Percentiles rank a stretch among this genome's conserved stretches.
phyloP scores from a whole-genome alignment of 345 rosid genomes.

The Laguncularia racemosa region DNA sequence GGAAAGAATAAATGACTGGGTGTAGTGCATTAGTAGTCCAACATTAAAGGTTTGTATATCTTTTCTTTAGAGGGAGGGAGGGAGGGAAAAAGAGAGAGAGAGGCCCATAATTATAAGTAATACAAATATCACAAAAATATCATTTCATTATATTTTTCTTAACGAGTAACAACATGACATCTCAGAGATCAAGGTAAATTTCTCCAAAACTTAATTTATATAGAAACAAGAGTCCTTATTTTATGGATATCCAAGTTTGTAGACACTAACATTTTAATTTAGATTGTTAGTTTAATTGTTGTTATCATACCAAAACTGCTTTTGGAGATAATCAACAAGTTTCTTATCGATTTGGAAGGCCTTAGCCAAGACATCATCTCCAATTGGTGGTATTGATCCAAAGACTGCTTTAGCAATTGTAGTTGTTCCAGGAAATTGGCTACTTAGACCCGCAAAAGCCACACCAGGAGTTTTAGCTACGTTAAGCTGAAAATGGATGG shows the following conservation, averaged over 20 bases:
- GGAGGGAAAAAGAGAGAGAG: too few relatives aligned
- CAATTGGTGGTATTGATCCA: not conserved
- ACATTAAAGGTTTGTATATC: too few relatives aligned
- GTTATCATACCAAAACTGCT: not conserved
- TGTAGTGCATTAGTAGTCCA: too few relatives aligned
- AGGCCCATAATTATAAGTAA: too few relatives aligned
- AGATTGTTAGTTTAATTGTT: not conserved
- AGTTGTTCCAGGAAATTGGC: not conserved
- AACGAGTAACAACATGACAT: too few relatives aligned
- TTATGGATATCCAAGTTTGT: not conserved
- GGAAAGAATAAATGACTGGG: too few relatives aligned
- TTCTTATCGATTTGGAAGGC: not conserved
- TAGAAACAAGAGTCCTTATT: not conserved
- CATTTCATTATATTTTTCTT: too few relatives aligned
- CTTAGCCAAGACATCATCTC: not conserved
- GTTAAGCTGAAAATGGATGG: not conserved
- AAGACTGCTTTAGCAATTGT: not conserved
- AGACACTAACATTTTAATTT: not conserved
- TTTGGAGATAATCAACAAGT: not conserved
- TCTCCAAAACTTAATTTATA: too few relatives aligned
- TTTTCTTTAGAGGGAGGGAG: too few relatives aligned
- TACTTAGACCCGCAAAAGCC: not conserved
- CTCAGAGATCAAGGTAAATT: too few relatives aligned
- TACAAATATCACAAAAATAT: too few relatives aligned
- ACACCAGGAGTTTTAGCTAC: not conserved